phyloP scores from a whole-genome alignment of 202 grass and related monocot genomes.

The Brachypodium distachyon region DNA sequence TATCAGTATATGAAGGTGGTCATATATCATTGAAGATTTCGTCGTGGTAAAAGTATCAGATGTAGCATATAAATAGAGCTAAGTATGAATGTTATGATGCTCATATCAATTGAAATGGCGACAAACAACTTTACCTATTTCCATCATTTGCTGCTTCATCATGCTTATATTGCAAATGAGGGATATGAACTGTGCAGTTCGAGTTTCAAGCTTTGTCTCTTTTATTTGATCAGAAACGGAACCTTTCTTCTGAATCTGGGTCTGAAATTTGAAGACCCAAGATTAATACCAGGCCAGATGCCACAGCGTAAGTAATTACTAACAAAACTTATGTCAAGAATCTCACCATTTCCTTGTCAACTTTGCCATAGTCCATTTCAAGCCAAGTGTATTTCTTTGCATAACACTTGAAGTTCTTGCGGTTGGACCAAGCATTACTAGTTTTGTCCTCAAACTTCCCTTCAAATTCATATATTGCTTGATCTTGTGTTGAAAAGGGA shows the following conservation, averaged over 20 bases:
- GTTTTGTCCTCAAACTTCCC: constrained; percentile 74
- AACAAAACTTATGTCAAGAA: constrained; percentile 25
- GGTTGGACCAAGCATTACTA: constrained; percentile 56
- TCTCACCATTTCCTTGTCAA: constrained; percentile 57
- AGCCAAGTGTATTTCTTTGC: constrained; percentile 68
- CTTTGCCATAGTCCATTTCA: constrained; percentile 87
- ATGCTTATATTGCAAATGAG: constrained; percentile 89
- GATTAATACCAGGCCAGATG: constrained; percentile 8
- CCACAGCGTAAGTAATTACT: not conserved
- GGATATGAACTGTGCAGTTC: constrained; percentile 75
- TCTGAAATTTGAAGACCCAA: constrained; percentile 30
- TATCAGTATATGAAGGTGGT: not conserved
- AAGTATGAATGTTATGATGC: constrained; percentile 2
- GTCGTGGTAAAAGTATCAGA: not conserved
- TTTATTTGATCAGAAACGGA: constrained; percentile 43
- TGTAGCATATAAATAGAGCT: not conserved
- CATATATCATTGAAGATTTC: not conserved
- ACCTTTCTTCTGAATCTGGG: constrained; percentile 17
- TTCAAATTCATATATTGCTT: constrained; percentile 60
- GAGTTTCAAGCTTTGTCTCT: constrained; percentile 76
- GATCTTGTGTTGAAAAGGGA: constrained; percentile 45
- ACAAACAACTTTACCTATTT: constrained; percentile 67
- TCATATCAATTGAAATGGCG: not conserved
- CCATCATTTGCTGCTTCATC: constrained; percentile 99
- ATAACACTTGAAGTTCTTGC: constrained; percentile 57